phyloP scores from a whole-genome alignment of 2,329 filamentous ascomycete species.

The Nigrospora sphaerica region DNA sequence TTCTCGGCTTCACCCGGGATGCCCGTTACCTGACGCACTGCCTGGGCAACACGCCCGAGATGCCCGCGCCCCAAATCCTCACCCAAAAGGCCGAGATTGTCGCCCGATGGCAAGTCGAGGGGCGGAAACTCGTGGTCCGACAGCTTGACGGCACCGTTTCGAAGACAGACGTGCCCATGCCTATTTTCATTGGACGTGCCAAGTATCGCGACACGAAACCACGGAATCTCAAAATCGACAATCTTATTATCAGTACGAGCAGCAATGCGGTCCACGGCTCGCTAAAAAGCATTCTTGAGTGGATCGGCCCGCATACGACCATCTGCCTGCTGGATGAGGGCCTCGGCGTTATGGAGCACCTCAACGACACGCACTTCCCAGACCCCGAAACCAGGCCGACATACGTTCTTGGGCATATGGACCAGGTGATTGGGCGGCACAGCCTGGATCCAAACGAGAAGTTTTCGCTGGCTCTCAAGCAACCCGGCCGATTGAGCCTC shows the following conservation, averaged over 20 bases:
- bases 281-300: no score
- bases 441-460: neutral
- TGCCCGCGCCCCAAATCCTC: slow-evolving; percentile 59
- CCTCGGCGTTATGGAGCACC: slow-evolving; percentile 73
- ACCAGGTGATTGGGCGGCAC: slow-evolving; percentile 23
- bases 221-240: slow-evolving; percentile 6
- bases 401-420: slow-evolving; percentile 65
- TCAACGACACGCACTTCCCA: slow-evolving; percentile 65
- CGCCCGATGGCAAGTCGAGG: slow-evolving; percentile 37
- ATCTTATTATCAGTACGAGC: slow-evolving; percentile 16
- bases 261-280: no score
- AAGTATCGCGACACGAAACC: no score
- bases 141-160: slow-evolving; percentile 27
- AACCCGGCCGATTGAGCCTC: slow-evolving; percentile 24
- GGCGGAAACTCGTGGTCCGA: slow-evolving; percentile 35
- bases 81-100: slow-evolving; percentile 41
- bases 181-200: neutral
- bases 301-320: slow-evolving; percentile 53
- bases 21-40: slow-evolving; percentile 62
- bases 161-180: slow-evolving; percentile 12
- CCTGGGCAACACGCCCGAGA: slow-evolving; percentile 46
- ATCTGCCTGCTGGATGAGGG: slow-evolving; percentile 75
- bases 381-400: slow-evolving; percentile 59
- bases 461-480: slow-evolving; percentile 34
- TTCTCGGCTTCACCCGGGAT: slow-evolving; percentile 58